These are phyloP conservation scores for Saccharomyces hybrid DNA, from an alignment of 1,139 yeast species.

Conservation along the genomic window DNA sequence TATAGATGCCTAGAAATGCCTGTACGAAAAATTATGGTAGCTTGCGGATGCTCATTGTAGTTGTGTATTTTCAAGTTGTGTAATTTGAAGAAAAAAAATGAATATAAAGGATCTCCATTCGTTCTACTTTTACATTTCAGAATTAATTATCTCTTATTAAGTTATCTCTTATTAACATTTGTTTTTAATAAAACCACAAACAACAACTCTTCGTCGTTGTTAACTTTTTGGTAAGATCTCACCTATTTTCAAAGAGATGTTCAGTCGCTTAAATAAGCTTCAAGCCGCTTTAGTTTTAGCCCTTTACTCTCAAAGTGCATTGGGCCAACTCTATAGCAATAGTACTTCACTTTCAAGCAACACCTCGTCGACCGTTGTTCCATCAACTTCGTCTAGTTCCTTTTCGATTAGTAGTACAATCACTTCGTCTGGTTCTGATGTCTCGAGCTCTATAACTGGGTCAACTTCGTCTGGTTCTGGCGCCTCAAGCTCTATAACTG, in stretches of 20 bases:
- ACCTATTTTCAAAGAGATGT: background rate
- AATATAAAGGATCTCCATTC: background rate
- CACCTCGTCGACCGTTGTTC: background rate
- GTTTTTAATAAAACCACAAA: background rate
- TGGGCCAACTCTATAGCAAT: too few relatives aligned
- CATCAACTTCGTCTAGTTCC: background rate
- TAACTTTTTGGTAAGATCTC: background rate
- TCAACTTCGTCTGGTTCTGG: too few relatives aligned
- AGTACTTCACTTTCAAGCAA: too few relatives aligned
- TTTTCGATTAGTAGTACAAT: background rate
- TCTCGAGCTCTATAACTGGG: too few relatives aligned
- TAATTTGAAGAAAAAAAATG: background rate
- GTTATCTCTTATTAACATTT: background rate
- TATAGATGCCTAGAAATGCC: background rate
- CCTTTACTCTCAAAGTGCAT: background rate
- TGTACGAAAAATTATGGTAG: background rate
- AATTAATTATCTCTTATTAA: too few relatives aligned
- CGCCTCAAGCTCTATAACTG: too few relatives aligned
- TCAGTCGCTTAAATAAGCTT: constrained; percentile 1
- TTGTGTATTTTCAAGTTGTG: background rate
- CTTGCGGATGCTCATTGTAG: background rate
- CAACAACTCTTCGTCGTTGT: background rate
- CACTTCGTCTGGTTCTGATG: background rate
- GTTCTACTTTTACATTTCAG: too few relatives aligned
- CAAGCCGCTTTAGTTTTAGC: constrained; percentile 1